A percentile compares a stretch with the other conserved stretches of the same genome.
Conservation (phyloP, 208 protist species). For the Leishmania amazonensis region DNA sequence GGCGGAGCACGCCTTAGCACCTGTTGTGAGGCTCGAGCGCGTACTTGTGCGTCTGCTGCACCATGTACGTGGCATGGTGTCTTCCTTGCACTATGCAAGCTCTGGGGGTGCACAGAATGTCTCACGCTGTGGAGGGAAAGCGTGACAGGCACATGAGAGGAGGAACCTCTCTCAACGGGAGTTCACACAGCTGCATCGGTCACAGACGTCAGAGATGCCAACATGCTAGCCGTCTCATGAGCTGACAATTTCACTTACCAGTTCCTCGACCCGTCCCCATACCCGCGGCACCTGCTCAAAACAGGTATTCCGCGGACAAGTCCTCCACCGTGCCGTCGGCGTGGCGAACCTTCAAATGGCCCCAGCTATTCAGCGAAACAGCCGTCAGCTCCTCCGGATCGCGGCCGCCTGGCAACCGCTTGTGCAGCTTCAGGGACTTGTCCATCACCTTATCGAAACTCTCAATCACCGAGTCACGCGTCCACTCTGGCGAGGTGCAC, state of each 20-base stretch:
- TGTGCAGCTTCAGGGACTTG: conserved; percentile 38
- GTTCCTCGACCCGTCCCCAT: background rate
- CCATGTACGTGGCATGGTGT: background rate
- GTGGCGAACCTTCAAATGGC: conserved; percentile 54
- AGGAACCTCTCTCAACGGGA: background rate
- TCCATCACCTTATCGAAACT: conserved; percentile 64
- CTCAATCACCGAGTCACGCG: conserved; percentile 32
- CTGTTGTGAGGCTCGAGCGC: background rate
- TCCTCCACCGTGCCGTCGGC: conserved; percentile 44
- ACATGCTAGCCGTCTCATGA: background rate
- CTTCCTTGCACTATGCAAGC: background rate
- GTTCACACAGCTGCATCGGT: background rate
- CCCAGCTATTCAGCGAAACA: conserved; percentile 59
- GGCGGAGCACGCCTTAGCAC: background rate
- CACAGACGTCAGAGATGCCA: background rate
- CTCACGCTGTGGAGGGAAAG: background rate
- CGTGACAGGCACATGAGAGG: background rate
- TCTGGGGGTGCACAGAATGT: background rate
- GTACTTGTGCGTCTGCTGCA: background rate
- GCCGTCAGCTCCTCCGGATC: conserved; percentile 46
- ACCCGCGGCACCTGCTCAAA: conserved; percentile 27
- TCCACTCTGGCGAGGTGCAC: conserved; percentile 17
- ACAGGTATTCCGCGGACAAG: conserved; percentile 67
- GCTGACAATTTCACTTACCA: background rate
- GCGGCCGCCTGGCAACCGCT: conserved; percentile 39